Evolutionary conservation across 2,329 filamentous ascomycete genomes (phyloP).

Genomic region (Xylariaceae sp.): DNA sequence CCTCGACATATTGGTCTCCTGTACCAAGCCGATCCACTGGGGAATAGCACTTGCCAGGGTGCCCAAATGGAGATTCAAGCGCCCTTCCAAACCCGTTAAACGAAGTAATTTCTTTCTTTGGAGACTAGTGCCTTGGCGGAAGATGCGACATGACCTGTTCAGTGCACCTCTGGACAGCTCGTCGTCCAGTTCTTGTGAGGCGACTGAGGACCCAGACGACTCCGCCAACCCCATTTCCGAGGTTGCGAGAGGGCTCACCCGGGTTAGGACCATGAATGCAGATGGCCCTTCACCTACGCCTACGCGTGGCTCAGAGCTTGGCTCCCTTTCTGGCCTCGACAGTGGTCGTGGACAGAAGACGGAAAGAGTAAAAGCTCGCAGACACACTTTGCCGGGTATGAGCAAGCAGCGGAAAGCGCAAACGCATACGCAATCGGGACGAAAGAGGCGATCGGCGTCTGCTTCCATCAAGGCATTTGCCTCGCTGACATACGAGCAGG

Average conservation of each 20-base stretch:
- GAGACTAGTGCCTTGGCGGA: constrained; percentile 41
- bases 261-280: constrained; percentile 17
- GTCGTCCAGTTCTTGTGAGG: constrained; percentile 31
- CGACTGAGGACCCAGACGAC: constrained; percentile 26
- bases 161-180: constrained; percentile 28
- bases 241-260: constrained; percentile 10
- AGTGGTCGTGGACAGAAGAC: constrained; percentile 9
- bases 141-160: constrained; percentile 38
- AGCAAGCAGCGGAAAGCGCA: constrained; percentile 36
- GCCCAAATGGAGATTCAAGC: constrained; percentile 82
- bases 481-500: constrained; percentile 73
- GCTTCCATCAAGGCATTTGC: constrained; percentile 67
- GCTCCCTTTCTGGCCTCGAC: constrained; percentile 6
- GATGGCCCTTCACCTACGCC: constrained; percentile 12
- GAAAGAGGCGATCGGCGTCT: constrained; percentile 60
- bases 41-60: constrained; percentile 81
- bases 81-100: constrained; percentile 37
- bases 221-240: constrained; percentile 20
- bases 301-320: constrained; percentile 3
- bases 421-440: constrained; percentile 56
- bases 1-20: constrained; percentile 65
- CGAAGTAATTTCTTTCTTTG: constrained; percentile 33
- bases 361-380: constrained; percentile 25
- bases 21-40: constrained; percentile 71
- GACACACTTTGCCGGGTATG: constrained; percentile 49